Percentiles rank a stretch among this genome's conserved stretches.
These are phyloP conservation scores for Auricularia cornea DNA, from an alignment of 768 basidiomycete genomes.

Conservation along the genomic window DNA sequence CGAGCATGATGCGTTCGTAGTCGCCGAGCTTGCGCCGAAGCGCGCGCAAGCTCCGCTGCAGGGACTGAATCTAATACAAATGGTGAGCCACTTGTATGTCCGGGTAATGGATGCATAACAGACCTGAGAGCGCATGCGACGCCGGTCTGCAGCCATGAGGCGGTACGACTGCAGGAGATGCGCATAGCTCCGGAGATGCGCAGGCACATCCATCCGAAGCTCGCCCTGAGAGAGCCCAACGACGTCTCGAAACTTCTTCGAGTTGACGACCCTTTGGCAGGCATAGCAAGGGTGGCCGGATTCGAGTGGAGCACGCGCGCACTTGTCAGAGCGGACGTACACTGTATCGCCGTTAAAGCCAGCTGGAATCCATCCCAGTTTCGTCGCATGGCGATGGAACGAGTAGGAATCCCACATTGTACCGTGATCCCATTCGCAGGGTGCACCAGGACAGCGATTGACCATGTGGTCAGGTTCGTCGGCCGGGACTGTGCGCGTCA, in stretches of 20 bases:
- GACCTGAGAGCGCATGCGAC: background rate
- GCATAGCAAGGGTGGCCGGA: background rate
- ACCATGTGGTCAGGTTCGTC: no score
- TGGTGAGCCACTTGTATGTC: background rate
- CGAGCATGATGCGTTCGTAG: background rate
- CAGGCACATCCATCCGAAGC: background rate
- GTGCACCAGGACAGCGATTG: no score
- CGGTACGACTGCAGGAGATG: background rate
- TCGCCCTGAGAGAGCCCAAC: background rate
- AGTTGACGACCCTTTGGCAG: background rate
- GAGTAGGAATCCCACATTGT: no score
- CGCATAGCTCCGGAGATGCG: background rate
- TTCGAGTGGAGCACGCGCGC: background rate
- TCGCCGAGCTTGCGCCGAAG: background rate
- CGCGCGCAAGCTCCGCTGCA: background rate
- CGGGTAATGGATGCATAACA: no score
- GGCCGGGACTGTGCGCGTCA: no score
- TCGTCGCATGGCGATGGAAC: no score
- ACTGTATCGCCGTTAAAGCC: background rate
- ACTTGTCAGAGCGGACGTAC: background rate
- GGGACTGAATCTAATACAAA: background rate
- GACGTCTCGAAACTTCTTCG: background rate
- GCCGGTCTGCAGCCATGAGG: background rate
- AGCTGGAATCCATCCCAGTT: no score
- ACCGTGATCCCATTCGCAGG: no score